A percentile compares a stretch with the other conserved stretches of the same genome.
Conservation (phyloP, 495 filamentous ascomycete genomes). For the Xeromyces bisporus region DNA sequence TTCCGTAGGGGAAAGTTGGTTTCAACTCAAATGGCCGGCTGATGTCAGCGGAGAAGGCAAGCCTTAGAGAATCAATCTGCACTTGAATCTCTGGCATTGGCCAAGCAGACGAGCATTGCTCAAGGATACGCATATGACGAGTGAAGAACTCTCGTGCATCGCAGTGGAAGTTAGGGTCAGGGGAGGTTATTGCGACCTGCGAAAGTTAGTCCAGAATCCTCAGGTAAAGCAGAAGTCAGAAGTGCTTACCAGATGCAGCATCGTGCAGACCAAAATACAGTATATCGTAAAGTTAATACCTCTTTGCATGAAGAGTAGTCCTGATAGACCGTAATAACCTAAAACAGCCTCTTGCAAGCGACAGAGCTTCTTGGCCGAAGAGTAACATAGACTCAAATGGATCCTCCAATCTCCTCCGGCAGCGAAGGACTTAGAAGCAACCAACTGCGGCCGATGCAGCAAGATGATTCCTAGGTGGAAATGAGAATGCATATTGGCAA, state of each 20-base stretch:
- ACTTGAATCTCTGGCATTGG: slow-evolving; percentile 85
- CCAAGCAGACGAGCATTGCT: slow-evolving; percentile 69
- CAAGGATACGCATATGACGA: slow-evolving; percentile 87
- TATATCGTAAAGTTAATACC: slow-evolving; percentile 96
- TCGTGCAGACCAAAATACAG: slow-evolving; percentile 76
- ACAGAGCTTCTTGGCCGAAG: slow-evolving; percentile 75
- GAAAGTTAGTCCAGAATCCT: slow-evolving; percentile 7
- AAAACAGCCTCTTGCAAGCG: slow-evolving; percentile 80
- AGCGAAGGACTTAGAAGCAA: slow-evolving; percentile 54
- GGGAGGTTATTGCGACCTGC: slow-evolving; percentile 88
- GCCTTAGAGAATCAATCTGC: slow-evolving; percentile 76
- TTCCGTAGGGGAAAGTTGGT: slow-evolving; percentile 73
- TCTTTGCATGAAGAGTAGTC: slow-evolving; percentile 81
- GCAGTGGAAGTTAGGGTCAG: slow-evolving; percentile 70
- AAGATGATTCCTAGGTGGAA: slow-evolving; percentile 78
- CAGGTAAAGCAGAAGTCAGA: background rate
- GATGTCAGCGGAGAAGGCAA: slow-evolving; percentile 83
- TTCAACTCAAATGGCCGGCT: slow-evolving; percentile 80
- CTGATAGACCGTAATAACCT: slow-evolving; percentile 57
- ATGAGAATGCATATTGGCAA: slow-evolving; percentile 86
- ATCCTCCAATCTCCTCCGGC: slow-evolving; percentile 67
- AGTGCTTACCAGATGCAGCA: slow-evolving; percentile 74
- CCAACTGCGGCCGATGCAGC: slow-evolving; percentile 74
- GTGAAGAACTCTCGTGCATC: slow-evolving; percentile 86
- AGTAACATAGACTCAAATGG: slow-evolving; percentile 74